A percentile compares a stretch with the other conserved stretches of the same genome.
Conservation (phyloP, 2,329 filamentous ascomycete genomes). For the Aspergillus eucalypticola region DNA sequence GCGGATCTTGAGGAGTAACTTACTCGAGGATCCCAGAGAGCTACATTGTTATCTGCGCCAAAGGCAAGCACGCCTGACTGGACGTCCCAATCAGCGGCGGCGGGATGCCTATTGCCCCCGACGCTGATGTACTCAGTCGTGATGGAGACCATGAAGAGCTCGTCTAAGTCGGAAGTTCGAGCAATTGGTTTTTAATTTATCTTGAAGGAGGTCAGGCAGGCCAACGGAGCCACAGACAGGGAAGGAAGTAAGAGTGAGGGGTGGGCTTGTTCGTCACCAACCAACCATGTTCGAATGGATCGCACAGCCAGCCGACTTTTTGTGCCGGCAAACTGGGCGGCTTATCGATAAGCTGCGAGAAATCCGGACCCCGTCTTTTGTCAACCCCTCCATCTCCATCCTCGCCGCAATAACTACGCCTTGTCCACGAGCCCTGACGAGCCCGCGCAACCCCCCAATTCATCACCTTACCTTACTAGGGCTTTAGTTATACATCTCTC, state of each 20-base stretch:
- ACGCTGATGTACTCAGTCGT: conserved; percentile 63
- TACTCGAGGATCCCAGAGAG: conserved; percentile 80
- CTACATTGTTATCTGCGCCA: conserved; percentile 85
- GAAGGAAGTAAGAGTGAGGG: background rate
- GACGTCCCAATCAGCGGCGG: conserved; percentile 83
- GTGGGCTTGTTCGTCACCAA: background rate
- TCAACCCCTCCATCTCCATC: background rate
- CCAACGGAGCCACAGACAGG: background rate
- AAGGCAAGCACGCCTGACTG: conserved; percentile 74
- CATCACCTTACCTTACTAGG: background rate
- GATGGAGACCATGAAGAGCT: conserved; percentile 40
- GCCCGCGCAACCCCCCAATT: too few relatives aligned
- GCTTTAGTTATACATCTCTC: background rate
- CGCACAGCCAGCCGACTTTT: conserved; percentile 21
- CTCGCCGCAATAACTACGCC: background rate
- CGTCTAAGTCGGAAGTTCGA: background rate
- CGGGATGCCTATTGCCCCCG: conserved; percentile 87
- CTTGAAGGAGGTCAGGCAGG: background rate
- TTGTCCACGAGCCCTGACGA: background rate
- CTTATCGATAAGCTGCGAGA: conserved; percentile 43
- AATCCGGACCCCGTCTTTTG: background rate
- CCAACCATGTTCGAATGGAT: background rate
- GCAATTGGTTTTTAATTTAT: too few relatives aligned
- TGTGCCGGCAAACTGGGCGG: conserved; percentile 25
- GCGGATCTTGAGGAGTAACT: conserved; percentile 29